Evolutionary conservation across 345 rosid species (phyloP).

Genomic region (Rhodomyrtus tomentosa): DNA sequence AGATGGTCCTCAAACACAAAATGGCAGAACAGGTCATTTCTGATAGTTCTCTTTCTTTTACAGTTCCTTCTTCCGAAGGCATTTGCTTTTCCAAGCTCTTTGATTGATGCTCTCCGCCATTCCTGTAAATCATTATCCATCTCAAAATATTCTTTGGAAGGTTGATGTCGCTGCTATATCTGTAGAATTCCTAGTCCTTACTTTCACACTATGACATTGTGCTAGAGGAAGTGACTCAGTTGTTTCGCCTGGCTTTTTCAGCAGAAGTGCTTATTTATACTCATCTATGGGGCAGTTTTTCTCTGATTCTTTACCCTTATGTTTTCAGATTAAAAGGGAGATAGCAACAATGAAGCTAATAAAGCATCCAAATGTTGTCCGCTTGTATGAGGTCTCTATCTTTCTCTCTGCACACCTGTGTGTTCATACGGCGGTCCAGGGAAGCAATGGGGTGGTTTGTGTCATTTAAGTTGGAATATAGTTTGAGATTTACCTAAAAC

Average conservation of each 20-base stretch:
- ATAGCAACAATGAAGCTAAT: conserved; percentile 85
- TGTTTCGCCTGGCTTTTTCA: not conserved
- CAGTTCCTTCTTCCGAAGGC: not conserved
- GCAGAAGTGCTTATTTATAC: not conserved
- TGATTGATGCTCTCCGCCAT: not conserved
- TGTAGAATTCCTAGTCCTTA: not conserved
- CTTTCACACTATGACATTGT: not conserved
- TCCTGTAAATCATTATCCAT: not conserved
- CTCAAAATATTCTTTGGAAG: not conserved
- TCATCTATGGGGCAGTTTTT: not conserved
- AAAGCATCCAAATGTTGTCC: conserved; percentile 93
- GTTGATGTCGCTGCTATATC: not conserved
- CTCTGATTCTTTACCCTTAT: not conserved
- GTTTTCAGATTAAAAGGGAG: conserved; percentile 70
- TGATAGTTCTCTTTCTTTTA: not conserved
- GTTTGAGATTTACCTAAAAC: not conserved
- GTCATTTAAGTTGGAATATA: not conserved
- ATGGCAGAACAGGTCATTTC: conserved; percentile 85
- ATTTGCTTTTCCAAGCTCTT: not conserved
- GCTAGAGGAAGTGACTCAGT: not conserved
- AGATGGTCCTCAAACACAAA: conserved; percentile 92
- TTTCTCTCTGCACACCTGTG: not conserved
- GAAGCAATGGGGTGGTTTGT: not conserved
- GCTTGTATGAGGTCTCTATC: conserved; percentile 59
- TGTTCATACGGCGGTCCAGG: not conserved